phyloP scores from a whole-genome alignment of 768 basidiomycete species.

The Phanerochaete carnosa region DNA sequence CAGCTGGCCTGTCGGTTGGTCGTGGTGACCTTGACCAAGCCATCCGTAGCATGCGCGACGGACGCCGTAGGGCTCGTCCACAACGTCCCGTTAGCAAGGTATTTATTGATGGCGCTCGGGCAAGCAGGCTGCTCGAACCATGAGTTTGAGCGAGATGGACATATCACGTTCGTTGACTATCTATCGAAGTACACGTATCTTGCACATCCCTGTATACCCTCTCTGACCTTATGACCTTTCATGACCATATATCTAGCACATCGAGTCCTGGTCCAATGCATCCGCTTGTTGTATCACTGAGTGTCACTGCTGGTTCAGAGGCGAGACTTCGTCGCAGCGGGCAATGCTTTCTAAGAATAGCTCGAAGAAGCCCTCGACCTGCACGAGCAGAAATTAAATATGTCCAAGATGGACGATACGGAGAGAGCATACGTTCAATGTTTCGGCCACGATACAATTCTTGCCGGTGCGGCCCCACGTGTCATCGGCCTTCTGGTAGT shows the following conservation, averaged over 20 bases:
- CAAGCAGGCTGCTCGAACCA: conserved; percentile 28
- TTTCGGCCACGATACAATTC: conserved; percentile 71
- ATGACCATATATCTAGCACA: not conserved
- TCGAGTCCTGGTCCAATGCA: not conserved
- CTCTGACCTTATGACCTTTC: not conserved
- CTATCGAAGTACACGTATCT: conserved; percentile 1
- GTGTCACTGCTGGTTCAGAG: conserved; percentile 42
- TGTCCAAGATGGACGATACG: not conserved
- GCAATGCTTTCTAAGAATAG: conserved; percentile 59
- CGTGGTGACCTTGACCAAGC: conserved; percentile 83
- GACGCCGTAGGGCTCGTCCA: conserved; percentile 49
- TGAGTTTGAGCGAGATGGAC: not conserved
- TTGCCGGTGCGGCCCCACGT: conserved; percentile 72
- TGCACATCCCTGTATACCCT: conserved; percentile 2
- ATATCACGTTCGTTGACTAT: conserved; percentile 10
- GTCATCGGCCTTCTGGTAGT: conserved; percentile 54
- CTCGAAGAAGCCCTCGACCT: conserved; percentile 67
- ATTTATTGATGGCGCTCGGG: conserved; percentile 61
- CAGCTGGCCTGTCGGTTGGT: conserved; percentile 53
- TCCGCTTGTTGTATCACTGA: not conserved
- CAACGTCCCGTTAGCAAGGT: conserved; percentile 72
- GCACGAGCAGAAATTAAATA: conserved; percentile 2
- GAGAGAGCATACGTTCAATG: conserved; percentile 55
- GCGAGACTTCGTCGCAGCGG: conserved; percentile 56
- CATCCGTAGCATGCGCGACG: conserved; percentile 75